A percentile compares a stretch with the other conserved stretches of the same genome.
Evolutionary conservation across 176 grass and related monocot species (phyloP).

Genomic region (Avena sativa): DNA sequence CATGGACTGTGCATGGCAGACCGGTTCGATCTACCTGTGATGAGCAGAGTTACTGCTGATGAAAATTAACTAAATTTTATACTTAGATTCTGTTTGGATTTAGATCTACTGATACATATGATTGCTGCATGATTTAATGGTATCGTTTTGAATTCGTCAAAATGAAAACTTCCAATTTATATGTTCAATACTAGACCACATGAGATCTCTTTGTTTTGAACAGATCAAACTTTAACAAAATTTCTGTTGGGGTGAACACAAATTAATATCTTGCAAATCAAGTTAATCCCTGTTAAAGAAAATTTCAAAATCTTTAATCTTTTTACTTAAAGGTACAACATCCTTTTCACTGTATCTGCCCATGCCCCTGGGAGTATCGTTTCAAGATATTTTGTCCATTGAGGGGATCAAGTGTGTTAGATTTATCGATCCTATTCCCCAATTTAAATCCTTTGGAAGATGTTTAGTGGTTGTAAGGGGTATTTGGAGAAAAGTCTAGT

Average conservation of each 20-base stretch:
- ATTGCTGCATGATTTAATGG: background rate
- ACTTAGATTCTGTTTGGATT: background rate
- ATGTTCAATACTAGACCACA: too few relatives aligned
- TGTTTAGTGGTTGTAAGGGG: slow-evolving; percentile 1
- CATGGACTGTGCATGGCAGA: background rate
- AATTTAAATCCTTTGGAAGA: slow-evolving; percentile 6
- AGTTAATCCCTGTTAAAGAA: background rate
- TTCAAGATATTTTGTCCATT: background rate
- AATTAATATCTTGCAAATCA: background rate
- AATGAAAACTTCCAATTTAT: slow-evolving; percentile 8
- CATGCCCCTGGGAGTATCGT: slow-evolving; percentile 4
- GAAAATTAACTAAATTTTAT: slow-evolving; percentile 24
- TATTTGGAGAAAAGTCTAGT: background rate
- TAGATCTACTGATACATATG: slow-evolving; percentile 23
- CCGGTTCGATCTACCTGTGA: background rate
- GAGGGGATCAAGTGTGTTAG: background rate
- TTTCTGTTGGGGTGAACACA: background rate
- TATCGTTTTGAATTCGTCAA: background rate
- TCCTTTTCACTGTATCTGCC: background rate
- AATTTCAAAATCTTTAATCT: too few relatives aligned
- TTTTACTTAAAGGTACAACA: background rate
- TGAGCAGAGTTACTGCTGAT: slow-evolving; percentile 1
- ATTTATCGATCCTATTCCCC: background rate
- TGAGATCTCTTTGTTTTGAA: background rate
- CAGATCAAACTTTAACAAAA: background rate